Evolutionary conservation across 1,284 basidiomycete species (phyloP).

Genomic region (Coniferiporia weirii): DNA sequence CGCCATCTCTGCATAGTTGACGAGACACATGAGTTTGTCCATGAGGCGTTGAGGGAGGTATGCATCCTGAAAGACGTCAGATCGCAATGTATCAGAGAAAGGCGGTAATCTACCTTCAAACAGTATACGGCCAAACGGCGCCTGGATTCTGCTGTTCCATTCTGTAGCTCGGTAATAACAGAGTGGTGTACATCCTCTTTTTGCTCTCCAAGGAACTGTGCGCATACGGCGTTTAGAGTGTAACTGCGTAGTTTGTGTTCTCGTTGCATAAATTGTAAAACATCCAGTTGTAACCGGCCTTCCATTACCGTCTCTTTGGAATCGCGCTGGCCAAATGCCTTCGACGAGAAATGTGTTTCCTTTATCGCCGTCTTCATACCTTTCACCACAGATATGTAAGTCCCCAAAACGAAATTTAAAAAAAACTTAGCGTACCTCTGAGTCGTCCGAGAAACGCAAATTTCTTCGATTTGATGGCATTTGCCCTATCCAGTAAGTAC

Average conservation of each 20-base stretch:
- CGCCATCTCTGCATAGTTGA: slow-evolving; percentile 95
- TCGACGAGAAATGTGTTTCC: slow-evolving; percentile 93
- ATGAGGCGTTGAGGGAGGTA: slow-evolving; percentile 91
- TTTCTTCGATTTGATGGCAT: slow-evolving; percentile 63
- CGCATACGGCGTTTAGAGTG: slow-evolving; percentile 92
- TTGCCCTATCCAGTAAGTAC: slow-evolving; percentile 87
- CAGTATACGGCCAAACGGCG: slow-evolving; percentile 92
- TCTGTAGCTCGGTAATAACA: slow-evolving; percentile 94
- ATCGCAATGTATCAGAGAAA: slow-evolving; percentile 1
- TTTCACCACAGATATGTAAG: slow-evolving; percentile 27
- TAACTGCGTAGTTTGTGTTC: slow-evolving; percentile 95
- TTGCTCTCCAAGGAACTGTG: slow-evolving; percentile 93
- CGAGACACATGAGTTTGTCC: slow-evolving; percentile 96
- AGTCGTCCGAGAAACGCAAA: slow-evolving; percentile 82
- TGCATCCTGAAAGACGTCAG: slow-evolving; percentile 67
- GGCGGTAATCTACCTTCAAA: slow-evolving; percentile 61
- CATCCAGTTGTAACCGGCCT: slow-evolving; percentile 87
- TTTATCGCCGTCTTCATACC: slow-evolving; percentile 75
- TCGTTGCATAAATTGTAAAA: slow-evolving; percentile 94
- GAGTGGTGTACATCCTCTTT: slow-evolving; percentile 98
- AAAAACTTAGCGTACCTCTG: slow-evolving; percentile 45
- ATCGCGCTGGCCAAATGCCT: slow-evolving; percentile 92
- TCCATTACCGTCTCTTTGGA: slow-evolving; percentile 89
- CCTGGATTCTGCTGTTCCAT: slow-evolving; percentile 87
- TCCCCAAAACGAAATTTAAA: background rate